Evolutionary conservation across 306 rosid species (phyloP).

Genomic region (Trifolium pratense): DNA sequence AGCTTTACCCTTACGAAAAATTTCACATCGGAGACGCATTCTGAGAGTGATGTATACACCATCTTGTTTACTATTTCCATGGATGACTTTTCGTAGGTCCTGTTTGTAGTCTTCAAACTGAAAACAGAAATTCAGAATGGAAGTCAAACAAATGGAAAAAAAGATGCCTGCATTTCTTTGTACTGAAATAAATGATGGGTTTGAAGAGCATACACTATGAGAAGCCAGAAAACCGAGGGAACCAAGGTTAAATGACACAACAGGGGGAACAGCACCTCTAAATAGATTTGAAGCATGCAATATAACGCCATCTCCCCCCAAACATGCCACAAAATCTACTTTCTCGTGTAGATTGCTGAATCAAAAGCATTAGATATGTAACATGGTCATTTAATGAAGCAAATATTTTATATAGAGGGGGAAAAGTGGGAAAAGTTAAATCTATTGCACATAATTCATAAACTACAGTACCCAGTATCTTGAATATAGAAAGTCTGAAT

Average conservation of each 20-base stretch:
- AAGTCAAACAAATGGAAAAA: slow-evolving; percentile 38
- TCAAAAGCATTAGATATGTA: slow-evolving; percentile 48
- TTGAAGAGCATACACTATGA: slow-evolving; percentile 68
- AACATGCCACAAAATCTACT: slow-evolving; percentile 97
- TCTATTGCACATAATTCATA: slow-evolving; percentile 41
- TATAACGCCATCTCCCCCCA: slow-evolving; percentile 99
- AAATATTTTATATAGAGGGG: neutral
- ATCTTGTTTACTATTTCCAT: slow-evolving; percentile 78
- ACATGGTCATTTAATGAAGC: slow-evolving; percentile 45
- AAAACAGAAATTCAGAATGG: slow-evolving; percentile 45
- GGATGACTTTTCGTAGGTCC: slow-evolving; percentile 82
- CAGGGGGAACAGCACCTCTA: slow-evolving; percentile 89
- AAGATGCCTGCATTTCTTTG: slow-evolving; percentile 28
- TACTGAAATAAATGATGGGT: slow-evolving; percentile 37
- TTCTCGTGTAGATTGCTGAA: slow-evolving; percentile 91
- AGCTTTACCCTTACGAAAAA: slow-evolving; percentile 87
- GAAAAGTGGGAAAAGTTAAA: slow-evolving; percentile 22
- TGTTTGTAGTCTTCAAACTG: slow-evolving; percentile 79
- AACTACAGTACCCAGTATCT: slow-evolving; percentile 75
- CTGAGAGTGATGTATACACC: slow-evolving; percentile 97
- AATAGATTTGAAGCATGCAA: slow-evolving; percentile 94
- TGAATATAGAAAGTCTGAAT: slow-evolving; percentile 95
- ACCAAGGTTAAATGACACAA: slow-evolving; percentile 95
- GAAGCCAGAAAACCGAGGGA: slow-evolving; percentile 98
- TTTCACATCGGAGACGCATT: slow-evolving; percentile 95